phyloP scores from a whole-genome alignment of 768 basidiomycete genomes.

The Auriscalpium microsporum region DNA sequence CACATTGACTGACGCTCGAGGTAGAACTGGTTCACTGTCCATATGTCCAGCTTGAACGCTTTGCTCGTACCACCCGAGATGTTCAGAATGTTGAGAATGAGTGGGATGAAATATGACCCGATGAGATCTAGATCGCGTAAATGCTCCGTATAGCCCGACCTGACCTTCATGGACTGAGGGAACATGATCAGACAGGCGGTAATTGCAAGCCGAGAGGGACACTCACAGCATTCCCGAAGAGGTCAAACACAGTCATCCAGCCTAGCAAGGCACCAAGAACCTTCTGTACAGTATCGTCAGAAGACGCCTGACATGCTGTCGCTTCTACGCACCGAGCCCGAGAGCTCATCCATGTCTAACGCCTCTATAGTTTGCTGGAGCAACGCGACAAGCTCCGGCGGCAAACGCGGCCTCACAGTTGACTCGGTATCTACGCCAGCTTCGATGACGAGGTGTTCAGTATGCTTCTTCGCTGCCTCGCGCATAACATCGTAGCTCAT shows the following conservation, averaged over 20 bases:
- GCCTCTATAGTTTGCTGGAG: conserved; percentile 40
- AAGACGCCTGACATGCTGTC: background rate
- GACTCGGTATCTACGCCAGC: conserved; percentile 70
- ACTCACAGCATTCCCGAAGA: conserved; percentile 77
- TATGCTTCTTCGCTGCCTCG: conserved; percentile 61
- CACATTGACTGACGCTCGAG: conserved; percentile 47
- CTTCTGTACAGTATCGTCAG: conserved; percentile 22
- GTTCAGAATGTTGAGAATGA: conserved; percentile 55
- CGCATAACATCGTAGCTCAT: conserved; percentile 69
- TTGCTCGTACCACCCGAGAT: conserved; percentile 58
- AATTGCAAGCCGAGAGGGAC: background rate
- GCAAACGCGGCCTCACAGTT: conserved; percentile 45
- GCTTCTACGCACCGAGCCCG: conserved; percentile 15
- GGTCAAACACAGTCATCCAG: conserved; percentile 87
- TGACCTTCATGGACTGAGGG: conserved; percentile 76
- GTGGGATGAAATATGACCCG: conserved; percentile 56
- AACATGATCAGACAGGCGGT: background rate
- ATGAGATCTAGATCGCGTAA: conserved; percentile 66
- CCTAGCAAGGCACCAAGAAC: conserved; percentile 65
- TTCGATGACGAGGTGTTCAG: conserved; percentile 81
- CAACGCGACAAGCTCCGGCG: conserved; percentile 56
- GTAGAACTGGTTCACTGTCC: conserved; percentile 80
- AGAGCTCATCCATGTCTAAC: conserved; percentile 31
- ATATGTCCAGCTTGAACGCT: conserved; percentile 73
- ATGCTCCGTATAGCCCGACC: conserved; percentile 80